Percentiles rank a stretch among this genome's conserved stretches.
Evolutionary conservation across 2,329 filamentous ascomycete genomes (phyloP).

Genomic region (Hysterium pulicare): DNA sequence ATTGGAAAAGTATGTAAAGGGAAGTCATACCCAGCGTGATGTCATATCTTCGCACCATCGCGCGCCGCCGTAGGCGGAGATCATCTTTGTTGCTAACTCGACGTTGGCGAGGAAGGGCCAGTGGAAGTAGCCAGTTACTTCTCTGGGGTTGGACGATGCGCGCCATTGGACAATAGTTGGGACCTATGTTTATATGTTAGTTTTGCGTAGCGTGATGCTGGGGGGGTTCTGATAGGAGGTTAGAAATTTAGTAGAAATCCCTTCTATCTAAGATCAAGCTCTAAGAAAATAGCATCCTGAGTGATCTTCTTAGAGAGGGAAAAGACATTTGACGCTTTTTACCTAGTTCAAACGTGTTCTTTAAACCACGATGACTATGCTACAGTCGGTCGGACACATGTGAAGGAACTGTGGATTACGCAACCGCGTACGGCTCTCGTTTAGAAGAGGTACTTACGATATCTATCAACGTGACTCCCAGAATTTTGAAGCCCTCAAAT

Average conservation of each 20-base stretch:
- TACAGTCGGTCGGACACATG: no score
- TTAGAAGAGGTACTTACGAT: slow-evolving; percentile 21
- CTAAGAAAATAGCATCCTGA: no score
- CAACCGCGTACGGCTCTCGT: no score
- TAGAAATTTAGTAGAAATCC: no score
- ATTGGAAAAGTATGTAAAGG: slow-evolving; percentile 25
- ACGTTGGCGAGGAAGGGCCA: slow-evolving; percentile 59
- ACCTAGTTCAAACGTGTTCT: no score
- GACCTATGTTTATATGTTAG: slow-evolving; percentile 33
- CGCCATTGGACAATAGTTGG: slow-evolving; percentile 56
- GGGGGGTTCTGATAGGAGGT: background rate
- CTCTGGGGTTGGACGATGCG: slow-evolving; percentile 37
- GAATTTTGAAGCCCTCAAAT: slow-evolving; percentile 38
- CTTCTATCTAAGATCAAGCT: no score
- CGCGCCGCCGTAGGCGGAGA: slow-evolving; percentile 44
- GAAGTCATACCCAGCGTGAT: slow-evolving; percentile 36
- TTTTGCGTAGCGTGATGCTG: background rate
- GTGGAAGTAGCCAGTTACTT: slow-evolving; percentile 53
- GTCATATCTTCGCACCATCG: slow-evolving; percentile 36
- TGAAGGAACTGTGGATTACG: no score
- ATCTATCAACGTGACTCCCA: slow-evolving; percentile 27
- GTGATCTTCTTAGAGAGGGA: no score
- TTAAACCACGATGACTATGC: no score
- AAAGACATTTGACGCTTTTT: no score
- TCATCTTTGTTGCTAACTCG: slow-evolving; percentile 50